Evolutionary conservation across 768 basidiomycete genomes (phyloP), one percentile per base, ranked within the genome.

Genomic region (Mycena vulgaris): DNA sequence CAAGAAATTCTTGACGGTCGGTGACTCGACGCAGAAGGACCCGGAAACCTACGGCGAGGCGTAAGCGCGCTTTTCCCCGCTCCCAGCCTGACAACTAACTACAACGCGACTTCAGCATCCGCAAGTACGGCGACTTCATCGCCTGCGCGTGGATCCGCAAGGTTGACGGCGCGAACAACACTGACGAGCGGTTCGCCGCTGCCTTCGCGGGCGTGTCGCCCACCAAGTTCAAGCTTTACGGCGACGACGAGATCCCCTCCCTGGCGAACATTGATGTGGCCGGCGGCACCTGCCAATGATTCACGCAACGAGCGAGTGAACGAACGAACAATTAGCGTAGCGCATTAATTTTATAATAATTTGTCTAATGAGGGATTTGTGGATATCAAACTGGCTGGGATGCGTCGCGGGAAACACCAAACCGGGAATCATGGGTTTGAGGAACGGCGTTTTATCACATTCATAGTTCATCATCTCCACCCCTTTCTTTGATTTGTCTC

Each of bases 21-120:
- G 85, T 10, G 85, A 86, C 73, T 86, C 85, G 14, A 84, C 84
- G 16, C 80, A 86, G 72, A 82, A 80, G 71, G 85, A 86, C 66
- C 84, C 85, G 5, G 85, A 86, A 71, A 82, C 80, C 13, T 85
- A 86, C 73, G 85, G 77, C 40, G 79, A 78, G 69, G 81, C 81
- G 84, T 86, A 62, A 73, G 83, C 81, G 30, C 39, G 39, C 27
- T 37, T 42, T 13, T 28, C 35, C 30, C 19, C 27, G n/a, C n/a
- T n/a, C 30, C 23, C 7, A 49, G 2, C 23, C 14, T 37, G 27
- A 45, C 3, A 51, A 25, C 48, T 14, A 52, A 37, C 42, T 28
- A 31, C 53, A 25, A 64, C 39, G 13, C 33, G 27, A 53, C 13
- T 56, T 7, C 53, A 85, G 85, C 7, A 83, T 81, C 75, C 77